These are phyloP conservation scores for Termitomyces sp. DNA, from an alignment of 768 basidiomycete genomes.

Conservation along the genomic window DNA sequence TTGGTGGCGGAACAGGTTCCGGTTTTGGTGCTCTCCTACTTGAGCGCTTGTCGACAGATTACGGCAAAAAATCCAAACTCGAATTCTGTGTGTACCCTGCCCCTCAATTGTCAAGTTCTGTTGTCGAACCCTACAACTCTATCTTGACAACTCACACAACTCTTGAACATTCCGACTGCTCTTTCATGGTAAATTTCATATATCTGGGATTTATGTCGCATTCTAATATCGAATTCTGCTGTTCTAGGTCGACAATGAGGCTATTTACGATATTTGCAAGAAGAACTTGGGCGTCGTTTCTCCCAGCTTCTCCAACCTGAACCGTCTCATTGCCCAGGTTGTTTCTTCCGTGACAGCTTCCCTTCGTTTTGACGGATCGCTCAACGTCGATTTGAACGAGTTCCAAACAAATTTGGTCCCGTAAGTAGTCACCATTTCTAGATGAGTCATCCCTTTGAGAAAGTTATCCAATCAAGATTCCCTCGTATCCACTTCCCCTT, in stretches of 20 bases:
- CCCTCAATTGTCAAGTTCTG: conserved; percentile 89
- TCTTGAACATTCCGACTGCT: conserved; percentile 99
- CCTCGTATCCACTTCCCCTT: conserved; percentile 98
- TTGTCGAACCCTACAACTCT: conserved; percentile 99
- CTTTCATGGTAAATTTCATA: conserved; percentile 78
- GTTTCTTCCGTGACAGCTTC: conserved; percentile 98
- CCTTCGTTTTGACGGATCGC: conserved; percentile 92
- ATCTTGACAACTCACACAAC: conserved; percentile 98
- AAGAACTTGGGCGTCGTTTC: conserved; percentile 79
- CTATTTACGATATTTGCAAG: conserved; percentile 99
- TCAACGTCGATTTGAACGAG: conserved; percentile 97
- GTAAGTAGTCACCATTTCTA: conserved; percentile 39
- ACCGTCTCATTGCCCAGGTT: conserved; percentile 96
- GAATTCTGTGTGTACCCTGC: conserved; percentile 99
- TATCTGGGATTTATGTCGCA: not conserved
- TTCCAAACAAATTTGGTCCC: conserved; percentile 99
- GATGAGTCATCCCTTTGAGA: not conserved
- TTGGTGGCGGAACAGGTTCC: conserved; percentile 99
- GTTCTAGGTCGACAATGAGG: conserved; percentile 91
- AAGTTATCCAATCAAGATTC: conserved; percentile 48
- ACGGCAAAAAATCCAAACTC: conserved; percentile 98
- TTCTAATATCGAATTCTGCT: conserved; percentile 1
- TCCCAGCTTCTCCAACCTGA: conserved; percentile 91
- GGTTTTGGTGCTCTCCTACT: conserved; percentile 97
- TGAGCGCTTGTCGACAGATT: conserved; percentile 95